Percentiles rank a stretch among this genome's conserved stretches.
phyloP scores from a whole-genome alignment of 352 stramenopile species.

The Phytophthora agathidicida region DNA sequence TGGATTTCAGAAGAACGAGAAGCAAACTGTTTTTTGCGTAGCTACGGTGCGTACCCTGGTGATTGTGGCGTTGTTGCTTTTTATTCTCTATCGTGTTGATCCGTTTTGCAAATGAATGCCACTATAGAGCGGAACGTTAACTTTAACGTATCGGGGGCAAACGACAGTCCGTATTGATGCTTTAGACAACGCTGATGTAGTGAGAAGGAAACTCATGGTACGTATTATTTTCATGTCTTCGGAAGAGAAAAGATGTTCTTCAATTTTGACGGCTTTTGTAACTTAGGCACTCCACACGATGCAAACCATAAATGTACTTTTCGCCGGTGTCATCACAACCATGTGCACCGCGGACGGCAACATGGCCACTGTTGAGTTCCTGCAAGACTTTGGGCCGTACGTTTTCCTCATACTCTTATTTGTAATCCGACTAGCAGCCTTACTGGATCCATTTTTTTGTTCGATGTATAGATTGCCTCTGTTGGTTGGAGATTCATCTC shows the following conservation, averaged over 20 bases:
- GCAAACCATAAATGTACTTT: constrained; percentile 58
- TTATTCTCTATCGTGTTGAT: background rate
- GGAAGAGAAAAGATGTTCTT: background rate
- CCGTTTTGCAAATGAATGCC: background rate
- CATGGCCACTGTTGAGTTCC: constrained; percentile 81
- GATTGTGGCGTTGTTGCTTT: background rate
- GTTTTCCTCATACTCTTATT: too few relatives aligned
- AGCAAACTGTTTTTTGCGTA: constrained; percentile 71
- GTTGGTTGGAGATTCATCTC: constrained; percentile 72
- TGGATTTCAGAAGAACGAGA: constrained; percentile 84
- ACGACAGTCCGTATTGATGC: constrained; percentile 75
- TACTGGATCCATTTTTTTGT: background rate
- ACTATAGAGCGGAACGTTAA: constrained; percentile 67
- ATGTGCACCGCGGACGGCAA: constrained; percentile 72
- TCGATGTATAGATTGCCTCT: constrained; percentile 49
- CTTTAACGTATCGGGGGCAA: constrained; percentile 62
- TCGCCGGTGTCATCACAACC: constrained; percentile 56
- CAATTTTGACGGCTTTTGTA: background rate
- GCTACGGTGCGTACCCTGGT: constrained; percentile 70
- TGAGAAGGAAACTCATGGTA: constrained; percentile 77
- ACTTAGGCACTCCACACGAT: constrained; percentile 65
- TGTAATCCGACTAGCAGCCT: background rate
- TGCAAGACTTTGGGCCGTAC: constrained; percentile 75
- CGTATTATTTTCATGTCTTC: background rate
- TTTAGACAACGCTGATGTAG: constrained; percentile 59